Conservation (phyloP, 202 grass and related monocot species). For the Bolboschoenoplectus hybrid region DNA sequence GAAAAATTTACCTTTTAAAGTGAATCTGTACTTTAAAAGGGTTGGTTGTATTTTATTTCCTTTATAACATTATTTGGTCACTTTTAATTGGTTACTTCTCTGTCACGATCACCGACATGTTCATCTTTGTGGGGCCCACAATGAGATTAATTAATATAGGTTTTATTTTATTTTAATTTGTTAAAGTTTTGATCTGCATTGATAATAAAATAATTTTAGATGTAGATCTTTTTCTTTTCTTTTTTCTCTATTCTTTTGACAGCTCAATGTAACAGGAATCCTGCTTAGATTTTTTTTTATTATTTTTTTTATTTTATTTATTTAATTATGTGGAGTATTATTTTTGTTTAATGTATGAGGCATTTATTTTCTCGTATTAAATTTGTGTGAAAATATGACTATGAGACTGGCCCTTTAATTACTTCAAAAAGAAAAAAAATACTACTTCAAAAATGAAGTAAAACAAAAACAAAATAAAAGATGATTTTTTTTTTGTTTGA, state of each 20-base stretch:
- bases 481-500: too few relatives aligned
- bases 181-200: not conserved
- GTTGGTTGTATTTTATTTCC: conserved; percentile 13
- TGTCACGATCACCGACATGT: conserved; percentile 36
- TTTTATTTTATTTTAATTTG: not conserved
- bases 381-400: not conserved
- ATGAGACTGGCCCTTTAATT: not conserved
- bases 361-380: not conserved
- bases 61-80: not conserved
- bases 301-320: not conserved
- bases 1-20: not conserved
- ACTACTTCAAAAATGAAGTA: too few relatives aligned
- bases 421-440: not conserved
- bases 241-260: conserved; percentile 18
- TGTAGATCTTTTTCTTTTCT: conserved; percentile 16
- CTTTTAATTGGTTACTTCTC: conserved; percentile 30
- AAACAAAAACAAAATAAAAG: not conserved
- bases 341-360: not conserved
- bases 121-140: not conserved
- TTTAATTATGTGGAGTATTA: not conserved
- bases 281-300: not conserved
- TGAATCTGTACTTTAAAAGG: conserved; percentile 14
- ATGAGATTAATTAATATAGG: conserved; percentile 10
- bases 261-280: conserved; percentile 9
- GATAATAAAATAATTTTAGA: conserved; percentile 11